A percentile compares a stretch with the other conserved stretches of the same genome.
phyloP scores from a whole-genome alignment of 768 basidiomycete genomes.

The Suillus tomentosus region DNA sequence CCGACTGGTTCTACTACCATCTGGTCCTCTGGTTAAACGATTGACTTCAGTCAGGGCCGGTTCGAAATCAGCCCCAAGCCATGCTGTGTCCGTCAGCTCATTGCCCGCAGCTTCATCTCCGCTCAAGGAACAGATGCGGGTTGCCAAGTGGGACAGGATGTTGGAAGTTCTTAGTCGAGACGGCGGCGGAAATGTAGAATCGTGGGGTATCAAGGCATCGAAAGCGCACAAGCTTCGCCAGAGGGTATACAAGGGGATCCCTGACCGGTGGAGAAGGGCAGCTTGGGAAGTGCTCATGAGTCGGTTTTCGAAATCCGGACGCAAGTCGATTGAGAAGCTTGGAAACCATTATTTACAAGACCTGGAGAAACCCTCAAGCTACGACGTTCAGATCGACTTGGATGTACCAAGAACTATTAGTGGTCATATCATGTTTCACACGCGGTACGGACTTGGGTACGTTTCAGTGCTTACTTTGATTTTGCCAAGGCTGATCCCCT shows the following conservation, averaged over 20 bases:
- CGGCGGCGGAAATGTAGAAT: slow-evolving; percentile 71
- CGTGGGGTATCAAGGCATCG: slow-evolving; percentile 67
- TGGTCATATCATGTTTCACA: slow-evolving; percentile 92
- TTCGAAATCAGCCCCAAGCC: slow-evolving; percentile 45
- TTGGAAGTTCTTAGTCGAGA: slow-evolving; percentile 68
- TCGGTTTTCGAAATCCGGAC: slow-evolving; percentile 47
- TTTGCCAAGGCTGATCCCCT: slow-evolving; percentile 5
- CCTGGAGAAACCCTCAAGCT: slow-evolving; percentile 79
- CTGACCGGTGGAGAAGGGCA: slow-evolving; percentile 92
- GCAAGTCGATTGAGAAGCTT: slow-evolving; percentile 45
- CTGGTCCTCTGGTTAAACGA: slow-evolving; percentile 62
- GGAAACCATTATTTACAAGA: slow-evolving; percentile 57
- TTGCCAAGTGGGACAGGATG: slow-evolving; percentile 95
- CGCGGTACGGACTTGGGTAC: slow-evolving; percentile 93
- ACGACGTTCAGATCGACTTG: slow-evolving; percentile 96
- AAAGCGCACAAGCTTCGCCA: slow-evolving; percentile 71
- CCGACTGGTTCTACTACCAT: slow-evolving; percentile 72
- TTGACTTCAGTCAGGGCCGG: slow-evolving; percentile 48
- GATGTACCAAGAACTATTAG: slow-evolving; percentile 96
- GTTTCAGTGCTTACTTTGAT: slow-evolving; percentile 32
- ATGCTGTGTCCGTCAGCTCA: slow-evolving; percentile 46
- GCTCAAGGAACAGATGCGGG: slow-evolving; percentile 70
- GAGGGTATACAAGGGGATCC: slow-evolving; percentile 92
- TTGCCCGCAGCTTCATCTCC: slow-evolving; percentile 51
- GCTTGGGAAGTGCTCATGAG: slow-evolving; percentile 87